Conservation (phyloP, 75 land plant species). For the Pinus taeda region DNA sequence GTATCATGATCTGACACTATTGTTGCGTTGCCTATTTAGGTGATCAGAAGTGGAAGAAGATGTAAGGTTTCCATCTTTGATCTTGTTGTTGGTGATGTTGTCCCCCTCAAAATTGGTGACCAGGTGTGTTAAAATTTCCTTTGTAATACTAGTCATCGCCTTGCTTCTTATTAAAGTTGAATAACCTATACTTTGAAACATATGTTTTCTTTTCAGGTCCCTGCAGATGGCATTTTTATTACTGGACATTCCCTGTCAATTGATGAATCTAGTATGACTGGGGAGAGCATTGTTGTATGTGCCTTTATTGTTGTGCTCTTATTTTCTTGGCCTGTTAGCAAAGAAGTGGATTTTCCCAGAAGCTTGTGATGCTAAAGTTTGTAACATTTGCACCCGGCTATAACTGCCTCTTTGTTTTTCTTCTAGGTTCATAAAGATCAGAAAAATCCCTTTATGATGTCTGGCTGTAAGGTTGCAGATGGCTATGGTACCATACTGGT, state of each 20-base stretch:
- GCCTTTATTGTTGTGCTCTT: background rate
- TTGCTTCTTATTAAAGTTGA: background rate
- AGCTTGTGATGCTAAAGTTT: background rate
- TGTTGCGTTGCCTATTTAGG: conserved; percentile 23
- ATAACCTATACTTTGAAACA: background rate
- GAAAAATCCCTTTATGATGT: conserved; percentile 67
- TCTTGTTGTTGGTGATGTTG: conserved; percentile 81
- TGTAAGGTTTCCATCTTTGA: conserved; percentile 68
- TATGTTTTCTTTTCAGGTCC: conserved; percentile 37
- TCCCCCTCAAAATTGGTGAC: conserved; percentile 80
- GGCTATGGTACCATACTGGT: conserved; percentile 84
- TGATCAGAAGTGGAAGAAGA: conserved; percentile 72
- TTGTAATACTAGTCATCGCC: background rate
- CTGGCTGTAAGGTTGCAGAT: conserved; percentile 86
- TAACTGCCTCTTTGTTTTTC: conserved; percentile 2
- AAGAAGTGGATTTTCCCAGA: background rate
- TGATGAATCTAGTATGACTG: conserved; percentile 91
- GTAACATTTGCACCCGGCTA: background rate
- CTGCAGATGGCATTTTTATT: conserved; percentile 78
- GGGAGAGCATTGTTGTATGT: conserved; percentile 68
- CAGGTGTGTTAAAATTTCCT: conserved; percentile 37
- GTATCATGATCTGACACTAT: background rate
- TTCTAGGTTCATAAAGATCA: conserved; percentile 58
- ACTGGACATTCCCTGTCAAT: conserved; percentile 65
- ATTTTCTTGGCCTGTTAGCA: background rate